Evolutionary conservation across 176 grass and related monocot genomes (phyloP), one percentile per base, ranked within the genome.

Genomic region (Guadua angustifolia): DNA sequence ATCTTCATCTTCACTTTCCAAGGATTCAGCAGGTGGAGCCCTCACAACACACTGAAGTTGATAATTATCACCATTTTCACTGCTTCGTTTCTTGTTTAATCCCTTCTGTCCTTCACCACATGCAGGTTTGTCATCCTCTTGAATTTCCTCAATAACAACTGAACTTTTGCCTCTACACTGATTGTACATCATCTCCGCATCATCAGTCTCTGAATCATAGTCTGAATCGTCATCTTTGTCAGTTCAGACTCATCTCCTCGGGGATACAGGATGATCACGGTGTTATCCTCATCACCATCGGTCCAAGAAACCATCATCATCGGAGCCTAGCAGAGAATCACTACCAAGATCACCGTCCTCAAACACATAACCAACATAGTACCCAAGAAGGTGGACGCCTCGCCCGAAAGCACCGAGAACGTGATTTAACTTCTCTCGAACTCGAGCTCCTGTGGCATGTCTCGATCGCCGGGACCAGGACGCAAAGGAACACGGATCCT

Each of bases 141-240:
- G 35, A 84, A 97, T 93, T 82, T 95, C 93, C 92, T 99, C 93
- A 88, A 95, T 97, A 53, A 97, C 70, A 91, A 97, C 95, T 97
- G 85, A 85, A 81, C 89, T 96, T 88, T 96, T 94, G 12, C 75
- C 80, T 51, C 57, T 80, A 66, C 5, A 38, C 82, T 80, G 87
- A 55, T 79, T 64, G 47, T 56, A 87, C 66, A 56, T 81, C 62
- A 95, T 64, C 71, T 94, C 89, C 58, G 24, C 89, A 70, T 93
- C 90, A 86, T 99, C 93, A 81, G 90, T 88, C 67, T 95, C 96
- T 47, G 85, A 92, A 75, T 95, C 93, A 77, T 93, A 94, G 15
- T 88, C 81, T 32, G 39, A 79, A 69, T 87, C 83, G 64, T 91
- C 88, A 80, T 93, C 93, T 32, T 92, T 86, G 38, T 40, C n/a